Base-by-base conservation (phyloP, 2,329 filamentous ascomycete genomes). In the Exophiala sp. region DNA sequence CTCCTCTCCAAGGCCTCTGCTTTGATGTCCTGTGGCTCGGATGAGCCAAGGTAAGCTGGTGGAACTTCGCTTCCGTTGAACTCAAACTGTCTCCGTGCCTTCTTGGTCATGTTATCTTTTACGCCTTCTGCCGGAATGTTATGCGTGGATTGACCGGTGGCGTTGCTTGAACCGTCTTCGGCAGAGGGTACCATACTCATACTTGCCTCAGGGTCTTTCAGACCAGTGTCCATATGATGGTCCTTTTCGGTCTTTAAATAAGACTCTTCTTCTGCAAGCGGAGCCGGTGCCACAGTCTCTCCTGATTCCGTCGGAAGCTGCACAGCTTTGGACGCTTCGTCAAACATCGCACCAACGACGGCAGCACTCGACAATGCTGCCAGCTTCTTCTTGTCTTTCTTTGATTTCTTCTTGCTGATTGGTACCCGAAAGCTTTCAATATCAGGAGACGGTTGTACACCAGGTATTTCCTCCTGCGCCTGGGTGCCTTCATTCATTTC, bases 311-410 rank as follows among this genome's bases (percentile, higher is more conserved):
- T n/a, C 6, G 29, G 29, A 32, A 32, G 29, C 29, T n/a, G 7
- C 11, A 3, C n/a, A 7, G 8, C 29, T n/a, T 7, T n/a, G 29
- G 11, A 32, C 8, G 29, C 29, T 27, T 27, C 24, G 24, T 27
- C 24, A 27, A 27, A 10, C 24, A 5, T 6, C 5, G 6, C 24
- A 27, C 6, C 24, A 27, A 5, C 24, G 24, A 27, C 10, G 3
- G 29, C 29, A n/a, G 29, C 29, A n/a, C 29, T 32, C 29, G 29
- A 9, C 3, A 32, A 32, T 3, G 29, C 29, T 7, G 11, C 3
- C 3, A 32, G 6, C 11, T 32, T 32, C 19, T 59, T 60, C 44
- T 60, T 55, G n/a, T 52, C 46, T 41, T 55, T 55, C 22, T 52
- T 58, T 6, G 45, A 47, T 16, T 48, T 54, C 18, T 42, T 51